A percentile compares a stretch with the other conserved stretches of the same genome.
Evolutionary conservation across 768 basidiomycete species (phyloP).

Genomic region (Obba rivulosa): DNA sequence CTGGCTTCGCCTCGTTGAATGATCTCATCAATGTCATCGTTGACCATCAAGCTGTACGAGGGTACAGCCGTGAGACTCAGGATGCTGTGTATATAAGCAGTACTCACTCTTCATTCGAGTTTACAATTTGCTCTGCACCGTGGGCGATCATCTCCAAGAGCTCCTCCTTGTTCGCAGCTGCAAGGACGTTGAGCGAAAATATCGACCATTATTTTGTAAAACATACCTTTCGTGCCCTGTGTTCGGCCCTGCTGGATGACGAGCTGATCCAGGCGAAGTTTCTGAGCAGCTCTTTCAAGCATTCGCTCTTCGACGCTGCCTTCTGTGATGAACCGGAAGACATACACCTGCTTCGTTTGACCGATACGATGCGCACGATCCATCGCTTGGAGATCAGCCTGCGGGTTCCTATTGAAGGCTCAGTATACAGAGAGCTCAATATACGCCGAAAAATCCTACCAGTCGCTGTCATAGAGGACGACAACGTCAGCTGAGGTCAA

Average conservation of each 20-base stretch:
- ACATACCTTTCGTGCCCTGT: conserved; percentile 69
- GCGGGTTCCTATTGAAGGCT: conserved; percentile 72
- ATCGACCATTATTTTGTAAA: neutral
- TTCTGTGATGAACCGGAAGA: conserved; percentile 95
- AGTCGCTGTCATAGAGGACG: conserved; percentile 94
- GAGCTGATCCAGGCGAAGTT: conserved; percentile 88
- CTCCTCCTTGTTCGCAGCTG: conserved; percentile 92
- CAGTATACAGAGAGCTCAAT: neutral
- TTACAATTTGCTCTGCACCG: conserved; percentile 96
- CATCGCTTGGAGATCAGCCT: conserved; percentile 98
- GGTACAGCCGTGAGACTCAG: neutral
- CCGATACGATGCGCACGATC: conserved; percentile 96
- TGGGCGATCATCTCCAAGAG: conserved; percentile 97
- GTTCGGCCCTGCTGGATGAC: conserved; percentile 95
- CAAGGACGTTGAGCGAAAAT: neutral
- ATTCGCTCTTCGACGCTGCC: conserved; percentile 95
- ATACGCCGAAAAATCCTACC: conserved; percentile 40
- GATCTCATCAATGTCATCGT: conserved; percentile 92
- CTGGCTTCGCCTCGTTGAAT: conserved; percentile 89
- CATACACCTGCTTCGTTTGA: conserved; percentile 96
- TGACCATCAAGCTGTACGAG: conserved; percentile 58
- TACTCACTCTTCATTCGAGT: conserved; percentile 63
- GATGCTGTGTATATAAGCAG: neutral
- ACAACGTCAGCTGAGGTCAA: conserved; percentile 93
- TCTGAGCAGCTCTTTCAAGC: conserved; percentile 92